Conservation (phyloP, 768 basidiomycete genomes). For the Amanita pseudoporphyria region DNA sequence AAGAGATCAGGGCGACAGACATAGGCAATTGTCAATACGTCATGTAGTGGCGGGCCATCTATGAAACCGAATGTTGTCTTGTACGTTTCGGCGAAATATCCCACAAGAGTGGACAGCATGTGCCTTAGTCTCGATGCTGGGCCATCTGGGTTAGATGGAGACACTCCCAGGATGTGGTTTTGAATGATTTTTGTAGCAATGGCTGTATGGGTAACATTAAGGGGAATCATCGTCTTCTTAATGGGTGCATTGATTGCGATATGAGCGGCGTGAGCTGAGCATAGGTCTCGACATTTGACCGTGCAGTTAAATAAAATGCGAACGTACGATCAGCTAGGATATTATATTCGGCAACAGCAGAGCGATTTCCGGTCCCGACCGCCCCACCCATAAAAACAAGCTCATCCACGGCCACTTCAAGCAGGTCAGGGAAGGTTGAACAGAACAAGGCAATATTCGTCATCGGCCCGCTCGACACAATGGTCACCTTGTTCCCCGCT, state of each 20-base stretch:
- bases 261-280: constrained; percentile 68
- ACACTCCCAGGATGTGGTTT: constrained; percentile 36
- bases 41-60: constrained; percentile 84
- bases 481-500: constrained; percentile 46
- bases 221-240: constrained; percentile 66
- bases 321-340: constrained; percentile 71
- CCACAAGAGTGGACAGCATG: constrained; percentile 65
- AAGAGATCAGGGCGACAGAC: constrained; percentile 64
- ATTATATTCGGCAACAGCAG: constrained; percentile 77
- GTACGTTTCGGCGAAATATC: constrained; percentile 67
- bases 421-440: constrained; percentile 39
- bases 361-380: constrained; percentile 74
- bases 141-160: constrained; percentile 19
- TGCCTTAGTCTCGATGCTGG: constrained; percentile 44
- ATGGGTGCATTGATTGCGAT: constrained; percentile 70
- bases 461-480: constrained; percentile 78
- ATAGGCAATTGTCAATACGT: constrained; percentile 75
- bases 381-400: constrained; percentile 92
- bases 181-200: constrained; percentile 57
- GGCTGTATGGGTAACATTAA: constrained; percentile 84
- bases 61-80: constrained; percentile 68
- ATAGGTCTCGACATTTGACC: background rate
- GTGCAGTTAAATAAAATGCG: background rate
- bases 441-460: constrained; percentile 74
- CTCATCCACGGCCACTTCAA: constrained; percentile 52